Evolutionary conservation across 495 filamentous ascomycete genomes (phyloP).

Genomic region (Friedmanniomyces endolithicus): DNA sequence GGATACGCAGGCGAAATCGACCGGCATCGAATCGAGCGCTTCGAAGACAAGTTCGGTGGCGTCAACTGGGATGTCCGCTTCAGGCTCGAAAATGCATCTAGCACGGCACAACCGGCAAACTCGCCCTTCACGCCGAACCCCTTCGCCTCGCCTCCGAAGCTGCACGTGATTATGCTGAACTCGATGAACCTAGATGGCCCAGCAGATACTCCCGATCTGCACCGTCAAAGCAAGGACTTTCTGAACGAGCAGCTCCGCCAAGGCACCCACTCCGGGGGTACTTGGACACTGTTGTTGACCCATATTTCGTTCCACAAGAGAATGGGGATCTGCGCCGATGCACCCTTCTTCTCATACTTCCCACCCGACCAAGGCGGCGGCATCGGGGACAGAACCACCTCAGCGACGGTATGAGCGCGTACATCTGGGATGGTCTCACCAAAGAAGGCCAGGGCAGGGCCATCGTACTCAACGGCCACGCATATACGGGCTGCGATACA

Average conservation of each 20-base stretch:
- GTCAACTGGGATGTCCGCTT: constrained; percentile 80
- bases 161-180: constrained; percentile 79
- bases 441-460: constrained; percentile 50
- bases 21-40: constrained; percentile 55
- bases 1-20: constrained; percentile 89
- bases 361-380: constrained; percentile 48
- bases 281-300: constrained; percentile 83
- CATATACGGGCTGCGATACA: constrained; percentile 85
- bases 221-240: constrained; percentile 55
- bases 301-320: constrained; percentile 84
- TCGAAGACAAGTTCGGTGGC: constrained; percentile 70
- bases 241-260: too few relatives aligned
- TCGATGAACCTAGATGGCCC: constrained; percentile 84
- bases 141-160: constrained; percentile 36
- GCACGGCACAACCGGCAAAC: neutral
- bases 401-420: constrained; percentile 48
- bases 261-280: constrained; percentile 40
- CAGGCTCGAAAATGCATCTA: constrained; percentile 37
- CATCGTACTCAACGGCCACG: constrained; percentile 80
- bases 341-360: constrained; percentile 63
- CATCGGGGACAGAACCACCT: constrained; percentile 88
- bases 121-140: neutral
- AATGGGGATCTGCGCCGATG: constrained; percentile 71
- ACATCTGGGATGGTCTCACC: constrained; percentile 54
- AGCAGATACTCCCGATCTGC: constrained; percentile 45